Evolutionary conservation across 2,329 filamentous ascomycete genomes (phyloP), one percentile per base, ranked within the genome.

Genomic region (Dactylellina leptospora): DNA sequence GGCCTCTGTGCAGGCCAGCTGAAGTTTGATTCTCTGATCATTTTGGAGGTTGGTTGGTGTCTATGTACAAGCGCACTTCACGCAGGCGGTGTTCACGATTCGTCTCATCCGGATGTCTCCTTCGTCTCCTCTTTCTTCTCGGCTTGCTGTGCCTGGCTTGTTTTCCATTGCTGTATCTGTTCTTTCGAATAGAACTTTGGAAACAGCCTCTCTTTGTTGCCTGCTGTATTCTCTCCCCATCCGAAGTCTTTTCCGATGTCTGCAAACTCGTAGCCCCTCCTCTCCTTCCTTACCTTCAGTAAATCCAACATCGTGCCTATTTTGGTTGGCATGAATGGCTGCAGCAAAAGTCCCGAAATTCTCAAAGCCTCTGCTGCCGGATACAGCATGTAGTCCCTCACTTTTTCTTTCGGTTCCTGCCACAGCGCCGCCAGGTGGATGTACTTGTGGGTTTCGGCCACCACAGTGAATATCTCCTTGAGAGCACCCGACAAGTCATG

Each of bases 271-370:
- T 92, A 85, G 0, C 82, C 85, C 63, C 93, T 84, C 56, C 85
- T 85, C 8, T 85, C 83, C 6, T 82, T 78, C 2, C 82, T 81
- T 3, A 99, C 92, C 0, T 90, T 89, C 6, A 99, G 82, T 77
- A 89, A 85, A 78, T 96, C 89, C 0, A 99, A 84, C 28, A 97
- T 80, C 75, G 86, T 82, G 9, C 81, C 80, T 48, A 91, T 85
- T 79, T 96, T 96, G 40, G 82, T 83, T 0, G 95, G 95, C 85
- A 99, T 96, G 77, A 93, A 91, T 0, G 95, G 92, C 79, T 96
- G 93, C 45, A 99, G 82, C 48, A 97, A 82, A 75, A 99, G 96
- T 11, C 88, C 91, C 0, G 84, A 83, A 22, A 97, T 86, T 36
- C 95, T 89, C 48, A 97, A 79, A 3, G 89, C 85, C 80, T 99